Percentiles rank a stretch among this genome's conserved stretches.
These are phyloP conservation scores for Tarenaya hassleriana DNA, from an alignment of 345 rosid genomes.

Conservation along the genomic window DNA sequence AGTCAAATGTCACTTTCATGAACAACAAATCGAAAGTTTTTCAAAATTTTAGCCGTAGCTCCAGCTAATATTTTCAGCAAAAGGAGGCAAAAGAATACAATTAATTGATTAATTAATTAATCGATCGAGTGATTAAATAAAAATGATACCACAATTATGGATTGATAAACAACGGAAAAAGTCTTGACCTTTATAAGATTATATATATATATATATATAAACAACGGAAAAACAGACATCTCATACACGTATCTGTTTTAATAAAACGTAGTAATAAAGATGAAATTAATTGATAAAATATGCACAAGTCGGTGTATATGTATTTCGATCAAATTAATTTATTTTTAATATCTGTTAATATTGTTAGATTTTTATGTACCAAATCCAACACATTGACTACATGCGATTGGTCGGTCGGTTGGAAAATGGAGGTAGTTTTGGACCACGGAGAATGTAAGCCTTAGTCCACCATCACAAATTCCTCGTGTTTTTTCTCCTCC, in stretches of 20 bases:
- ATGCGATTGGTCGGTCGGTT: conserved; percentile 30
- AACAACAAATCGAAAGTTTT: too few species aligned
- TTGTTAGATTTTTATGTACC: too few species aligned
- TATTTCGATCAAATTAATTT: not conserved
- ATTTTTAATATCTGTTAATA: not conserved
- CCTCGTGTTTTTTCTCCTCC: too few species aligned
- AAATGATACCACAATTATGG: conserved; percentile 8
- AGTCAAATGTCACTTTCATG: conserved; percentile 39
- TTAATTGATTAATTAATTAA: conserved; percentile 22
- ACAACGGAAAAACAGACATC: too few species aligned
- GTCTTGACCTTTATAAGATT: conserved; percentile 12
- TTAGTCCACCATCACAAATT: not conserved
- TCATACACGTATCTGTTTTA: too few species aligned
- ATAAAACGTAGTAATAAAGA: too few species aligned
- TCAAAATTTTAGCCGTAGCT: conserved; percentile 25
- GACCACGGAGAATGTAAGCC: conserved; percentile 28
- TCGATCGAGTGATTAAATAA: conserved; percentile 5
- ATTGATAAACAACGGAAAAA: conserved; percentile 9
- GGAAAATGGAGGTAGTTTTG: conserved; percentile 7
- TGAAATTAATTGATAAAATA: too few species aligned
- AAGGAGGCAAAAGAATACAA: conserved; percentile 19
- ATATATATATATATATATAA: not conserved
- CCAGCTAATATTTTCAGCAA: conserved; percentile 40
- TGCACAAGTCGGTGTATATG: too few species aligned
- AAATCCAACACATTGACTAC: conserved; percentile 24